Evolutionary conservation across 257 asterid genomes (phyloP).

Genomic region (Linaria vulgaris): DNA sequence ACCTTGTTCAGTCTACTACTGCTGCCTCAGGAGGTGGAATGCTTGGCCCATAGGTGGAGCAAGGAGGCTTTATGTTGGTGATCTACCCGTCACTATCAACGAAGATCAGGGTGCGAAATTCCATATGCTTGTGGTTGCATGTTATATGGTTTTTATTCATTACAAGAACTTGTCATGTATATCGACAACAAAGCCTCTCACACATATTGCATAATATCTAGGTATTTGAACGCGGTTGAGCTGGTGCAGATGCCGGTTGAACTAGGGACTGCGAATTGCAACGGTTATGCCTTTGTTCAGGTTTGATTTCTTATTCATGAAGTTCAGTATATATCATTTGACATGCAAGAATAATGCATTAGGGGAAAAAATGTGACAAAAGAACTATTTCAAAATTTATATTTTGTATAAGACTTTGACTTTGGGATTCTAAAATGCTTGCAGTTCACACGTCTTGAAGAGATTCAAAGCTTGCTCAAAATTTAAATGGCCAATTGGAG

Average conservation of each 20-base stretch:
- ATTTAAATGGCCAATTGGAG: conserved; percentile 64
- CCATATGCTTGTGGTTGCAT: conserved; percentile 13
- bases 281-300: conserved; percentile 73
- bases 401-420: conserved; percentile 17
- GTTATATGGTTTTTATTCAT: conserved; percentile 10
- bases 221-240: conserved; percentile 72
- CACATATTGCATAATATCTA: conserved; percentile 19
- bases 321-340: conserved; percentile 15
- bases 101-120: conserved; percentile 59
- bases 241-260: conserved; percentile 72
- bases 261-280: conserved; percentile 55
- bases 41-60: conserved; percentile 56
- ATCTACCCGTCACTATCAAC: conserved; percentile 55
- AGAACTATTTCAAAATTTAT: background rate
- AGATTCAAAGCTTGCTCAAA: conserved; percentile 69
- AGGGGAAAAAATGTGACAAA: background rate
- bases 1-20: conserved; percentile 64
- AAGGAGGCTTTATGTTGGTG: conserved; percentile 65
- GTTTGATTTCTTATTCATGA: conserved; percentile 34
- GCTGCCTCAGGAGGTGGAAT: conserved; percentile 40
- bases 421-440: conserved; percentile 11
- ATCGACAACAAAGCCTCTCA: conserved; percentile 17
- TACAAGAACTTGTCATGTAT: background rate
- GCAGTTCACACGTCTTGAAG: conserved; percentile 71
- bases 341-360: conserved; percentile 21